Percentiles rank a stretch among this genome's conserved stretches.
These are phyloP conservation scores for Stentor coeruleus DNA, from an alignment of 73 alveolate genomes.

Conservation along the genomic window DNA sequence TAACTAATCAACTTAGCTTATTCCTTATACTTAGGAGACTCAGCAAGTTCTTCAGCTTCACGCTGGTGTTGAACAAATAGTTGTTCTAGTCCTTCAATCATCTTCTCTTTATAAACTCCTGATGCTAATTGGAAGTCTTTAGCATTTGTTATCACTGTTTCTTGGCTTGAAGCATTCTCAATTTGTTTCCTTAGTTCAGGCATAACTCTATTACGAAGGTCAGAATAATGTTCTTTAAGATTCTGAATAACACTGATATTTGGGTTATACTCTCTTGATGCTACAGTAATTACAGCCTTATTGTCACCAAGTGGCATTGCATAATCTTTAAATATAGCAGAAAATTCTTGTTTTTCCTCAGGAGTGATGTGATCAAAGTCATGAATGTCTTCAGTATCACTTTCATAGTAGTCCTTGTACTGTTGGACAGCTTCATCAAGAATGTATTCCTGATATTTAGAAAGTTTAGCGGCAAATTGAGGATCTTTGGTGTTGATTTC, in stretches of 20 bases:
- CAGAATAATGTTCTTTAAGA: background rate
- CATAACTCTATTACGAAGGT: background rate
- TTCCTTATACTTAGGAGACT: background rate
- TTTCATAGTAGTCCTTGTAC: constrained; percentile 76
- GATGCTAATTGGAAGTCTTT: background rate
- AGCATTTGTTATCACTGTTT: background rate
- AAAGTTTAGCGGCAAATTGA: too few species aligned
- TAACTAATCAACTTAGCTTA: background rate
- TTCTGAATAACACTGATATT: too few species aligned
- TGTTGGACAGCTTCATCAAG: constrained; percentile 49
- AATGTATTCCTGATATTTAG: constrained; percentile 47
- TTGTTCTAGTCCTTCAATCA: background rate
- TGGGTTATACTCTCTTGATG: background rate
- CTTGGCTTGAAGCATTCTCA: background rate
- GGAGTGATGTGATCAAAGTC: constrained; percentile 38
- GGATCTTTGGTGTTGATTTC: constrained; percentile 21
- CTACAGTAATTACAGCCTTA: background rate
- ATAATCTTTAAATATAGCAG: constrained; percentile 44
- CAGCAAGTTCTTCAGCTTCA: background rate
- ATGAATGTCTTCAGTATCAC: constrained; percentile 71
- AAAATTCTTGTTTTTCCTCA: constrained; percentile 45
- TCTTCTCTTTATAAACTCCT: background rate
- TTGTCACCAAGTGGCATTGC: constrained; percentile 14
- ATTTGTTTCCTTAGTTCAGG: background rate
- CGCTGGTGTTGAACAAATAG: background rate